These are phyloP conservation scores for Fraxinus nigra DNA, from an alignment of 305 asterid species.

Conservation along the genomic window DNA sequence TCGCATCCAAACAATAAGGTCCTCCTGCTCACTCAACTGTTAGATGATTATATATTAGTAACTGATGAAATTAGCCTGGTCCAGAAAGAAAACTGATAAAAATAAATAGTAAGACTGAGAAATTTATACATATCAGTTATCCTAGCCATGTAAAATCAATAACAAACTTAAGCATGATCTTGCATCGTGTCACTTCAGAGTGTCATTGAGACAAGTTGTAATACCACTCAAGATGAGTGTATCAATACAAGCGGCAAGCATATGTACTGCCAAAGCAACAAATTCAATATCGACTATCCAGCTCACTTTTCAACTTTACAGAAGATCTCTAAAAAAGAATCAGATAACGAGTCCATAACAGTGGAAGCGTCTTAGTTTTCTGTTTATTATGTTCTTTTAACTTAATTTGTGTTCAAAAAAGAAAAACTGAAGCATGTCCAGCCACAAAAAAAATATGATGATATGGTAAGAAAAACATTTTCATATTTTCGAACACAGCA, in stretches of 20 bases:
- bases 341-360: background rate
- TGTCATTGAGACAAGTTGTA: background rate
- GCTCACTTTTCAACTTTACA: background rate
- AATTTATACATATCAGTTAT: background rate
- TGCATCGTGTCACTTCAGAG: background rate
- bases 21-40: constrained; percentile 62
- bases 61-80: background rate
- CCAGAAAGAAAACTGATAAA: background rate
- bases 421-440: background rate
- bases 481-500: background rate
- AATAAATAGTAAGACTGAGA: background rate
- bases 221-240: background rate
- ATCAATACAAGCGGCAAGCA: background rate
- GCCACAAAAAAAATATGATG: background rate
- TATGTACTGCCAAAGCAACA: background rate
- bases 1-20: constrained; percentile 79
- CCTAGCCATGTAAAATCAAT: background rate
- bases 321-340: background rate
- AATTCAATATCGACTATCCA: background rate
- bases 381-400: background rate
- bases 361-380: background rate
- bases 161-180: background rate
- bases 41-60: background rate
- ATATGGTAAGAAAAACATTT: background rate
- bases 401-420: background rate